These are phyloP conservation scores for Zygoascus bituminiphila DNA, from an alignment of 805 yeast species.

Conservation along the genomic window DNA sequence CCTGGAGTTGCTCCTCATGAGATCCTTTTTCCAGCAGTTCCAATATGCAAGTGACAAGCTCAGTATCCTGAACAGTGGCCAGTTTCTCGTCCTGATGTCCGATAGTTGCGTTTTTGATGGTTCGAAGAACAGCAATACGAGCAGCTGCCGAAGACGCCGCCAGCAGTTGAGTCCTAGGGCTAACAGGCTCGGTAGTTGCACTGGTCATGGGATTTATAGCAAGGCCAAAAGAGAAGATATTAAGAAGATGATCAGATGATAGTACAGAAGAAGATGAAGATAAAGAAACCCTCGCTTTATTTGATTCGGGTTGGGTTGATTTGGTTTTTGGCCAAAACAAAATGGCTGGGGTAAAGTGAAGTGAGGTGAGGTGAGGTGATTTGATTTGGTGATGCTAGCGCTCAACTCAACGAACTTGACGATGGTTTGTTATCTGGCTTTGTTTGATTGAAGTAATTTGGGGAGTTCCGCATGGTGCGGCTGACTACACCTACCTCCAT, in stretches of 20 bases:
- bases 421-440: background rate
- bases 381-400: background rate
- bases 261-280: too few species aligned
- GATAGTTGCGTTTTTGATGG: slow-evolving; percentile 26
- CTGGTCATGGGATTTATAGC: background rate
- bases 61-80: background rate
- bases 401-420: too few species aligned
- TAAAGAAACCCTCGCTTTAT: too few species aligned
- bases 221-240: too few species aligned
- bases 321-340: too few species aligned
- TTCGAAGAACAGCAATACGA: slow-evolving; percentile 13
- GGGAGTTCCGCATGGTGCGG: background rate
- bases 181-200: background rate
- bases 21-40: slow-evolving; percentile 17
- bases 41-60: slow-evolving; percentile 17
- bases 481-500: too few species aligned
- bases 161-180: background rate
- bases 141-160: background rate
- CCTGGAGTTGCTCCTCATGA: slow-evolving; percentile 18
- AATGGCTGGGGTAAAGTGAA: background rate
- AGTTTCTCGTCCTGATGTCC: slow-evolving; percentile 29
- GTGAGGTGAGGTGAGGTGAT: too few species aligned
- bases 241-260: too few species aligned
- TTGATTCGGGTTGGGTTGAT: too few species aligned
- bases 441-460: background rate